Percentiles rank a stretch among this genome's conserved stretches.
These are phyloP conservation scores for Neonectria faginata DNA, from an alignment of 2,329 filamentous ascomycete species.

Conservation along the genomic window DNA sequence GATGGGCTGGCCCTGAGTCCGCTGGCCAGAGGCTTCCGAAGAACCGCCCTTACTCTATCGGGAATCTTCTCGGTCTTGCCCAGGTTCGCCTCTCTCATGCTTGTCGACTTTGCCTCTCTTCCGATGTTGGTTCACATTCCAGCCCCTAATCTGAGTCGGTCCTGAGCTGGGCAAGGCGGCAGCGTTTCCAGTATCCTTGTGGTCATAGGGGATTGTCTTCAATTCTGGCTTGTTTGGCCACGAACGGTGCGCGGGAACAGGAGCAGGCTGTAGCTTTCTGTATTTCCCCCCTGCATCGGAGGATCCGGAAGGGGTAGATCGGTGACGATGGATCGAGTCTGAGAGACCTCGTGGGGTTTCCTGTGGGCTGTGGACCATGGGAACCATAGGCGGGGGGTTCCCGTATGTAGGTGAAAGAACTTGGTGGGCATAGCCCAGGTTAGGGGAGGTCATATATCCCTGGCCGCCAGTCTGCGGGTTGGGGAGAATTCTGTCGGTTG, in stretches of 20 bases:
- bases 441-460: conserved; percentile 52
- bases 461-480: conserved; percentile 49
- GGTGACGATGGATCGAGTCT: conserved; percentile 50
- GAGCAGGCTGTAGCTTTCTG: conserved; percentile 69
- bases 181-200: conserved; percentile 68
- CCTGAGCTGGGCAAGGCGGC: conserved; percentile 68
- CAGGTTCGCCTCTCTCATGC: conserved; percentile 48
- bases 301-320: conserved; percentile 54
- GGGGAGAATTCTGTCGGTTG: conserved; percentile 51
- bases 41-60: conserved; percentile 52
- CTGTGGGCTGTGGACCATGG: conserved; percentile 52
- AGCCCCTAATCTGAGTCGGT: conserved; percentile 68
- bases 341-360: conserved; percentile 49
- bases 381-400: conserved; percentile 46
- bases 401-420: conserved; percentile 54
- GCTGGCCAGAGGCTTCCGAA: conserved; percentile 38
- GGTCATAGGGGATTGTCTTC: conserved; percentile 70
- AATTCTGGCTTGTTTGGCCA: conserved; percentile 63
- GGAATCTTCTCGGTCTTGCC: conserved; percentile 53
- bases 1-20: conserved; percentile 23
- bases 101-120: conserved; percentile 52
- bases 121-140: conserved; percentile 61
- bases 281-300: conserved; percentile 60
- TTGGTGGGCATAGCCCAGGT: conserved; percentile 48
- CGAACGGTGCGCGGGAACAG: conserved; percentile 63